Evolutionary conservation across 768 basidiomycete species (phyloP).

Genomic region (Mycena olivaceomarginata): DNA sequence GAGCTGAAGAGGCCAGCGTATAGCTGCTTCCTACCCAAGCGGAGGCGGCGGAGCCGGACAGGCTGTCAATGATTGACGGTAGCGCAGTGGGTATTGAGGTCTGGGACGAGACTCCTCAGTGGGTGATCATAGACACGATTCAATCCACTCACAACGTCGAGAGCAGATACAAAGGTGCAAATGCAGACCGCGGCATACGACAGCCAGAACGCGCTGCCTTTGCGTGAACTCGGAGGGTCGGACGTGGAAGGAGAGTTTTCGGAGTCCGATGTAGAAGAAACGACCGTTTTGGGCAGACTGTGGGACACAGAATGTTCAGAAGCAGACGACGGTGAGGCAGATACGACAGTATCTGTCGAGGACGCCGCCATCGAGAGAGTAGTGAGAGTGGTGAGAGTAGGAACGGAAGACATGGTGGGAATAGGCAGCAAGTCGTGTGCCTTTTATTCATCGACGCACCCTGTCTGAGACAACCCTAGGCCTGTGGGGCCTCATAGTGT

Average conservation of each 20-base stretch:
- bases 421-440: neutral
- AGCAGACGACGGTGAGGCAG: too few relatives aligned
- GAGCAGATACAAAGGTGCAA: constrained; percentile 17
- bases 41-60: neutral
- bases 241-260: neutral
- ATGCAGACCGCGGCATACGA: constrained; percentile 8
- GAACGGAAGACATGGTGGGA: neutral
- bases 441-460: neutral
- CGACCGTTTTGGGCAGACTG: neutral
- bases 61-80: neutral
- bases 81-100: neutral
- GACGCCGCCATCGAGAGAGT: neutral
- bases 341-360: neutral
- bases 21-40: constrained; percentile 22
- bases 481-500: too few relatives aligned
- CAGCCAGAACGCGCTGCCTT: constrained; percentile 19
- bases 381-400: neutral
- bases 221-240: neutral
- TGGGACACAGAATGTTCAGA: too few relatives aligned
- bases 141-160: neutral
- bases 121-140: neutral
- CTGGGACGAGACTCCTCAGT: neutral
- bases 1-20: constrained; percentile 9
- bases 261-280: neutral
- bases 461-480: neutral